Evolutionary conservation across 2,329 filamentous ascomycete species (phyloP).

Genomic region (Arthroderma uncinatum): DNA sequence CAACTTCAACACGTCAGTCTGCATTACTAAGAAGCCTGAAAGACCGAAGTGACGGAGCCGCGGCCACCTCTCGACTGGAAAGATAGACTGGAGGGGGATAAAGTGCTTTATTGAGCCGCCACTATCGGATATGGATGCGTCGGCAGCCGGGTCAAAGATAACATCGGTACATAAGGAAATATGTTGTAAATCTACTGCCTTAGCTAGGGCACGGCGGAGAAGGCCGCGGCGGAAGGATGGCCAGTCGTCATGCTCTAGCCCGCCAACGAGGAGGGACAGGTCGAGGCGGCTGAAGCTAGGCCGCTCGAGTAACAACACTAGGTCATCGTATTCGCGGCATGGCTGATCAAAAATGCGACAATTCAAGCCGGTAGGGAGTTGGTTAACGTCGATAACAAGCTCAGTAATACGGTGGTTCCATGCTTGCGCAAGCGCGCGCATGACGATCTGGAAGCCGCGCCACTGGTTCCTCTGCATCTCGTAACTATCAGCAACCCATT

Average conservation of each 20-base stretch:
- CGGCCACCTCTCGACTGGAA: not conserved
- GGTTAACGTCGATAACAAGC: not conserved
- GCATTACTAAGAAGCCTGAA: not conserved
- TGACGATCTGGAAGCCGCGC: not conserved
- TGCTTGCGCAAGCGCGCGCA: not conserved
- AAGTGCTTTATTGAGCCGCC: not conserved
- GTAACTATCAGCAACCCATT: not conserved
- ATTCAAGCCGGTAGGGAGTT: not conserved
- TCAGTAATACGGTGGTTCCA: not conserved
- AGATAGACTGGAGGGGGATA: not conserved
- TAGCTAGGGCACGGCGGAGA: not conserved
- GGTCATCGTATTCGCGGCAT: not conserved
- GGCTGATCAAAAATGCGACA: not conserved
- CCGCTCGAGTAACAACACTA: not conserved
- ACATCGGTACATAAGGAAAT: not conserved
- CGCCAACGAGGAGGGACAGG: not conserved
- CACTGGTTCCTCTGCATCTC: not conserved
- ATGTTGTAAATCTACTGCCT: not conserved
- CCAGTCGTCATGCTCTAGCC: not conserved
- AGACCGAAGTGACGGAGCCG: not conserved
- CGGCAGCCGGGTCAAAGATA: too few species aligned
- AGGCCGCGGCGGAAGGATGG: not conserved
- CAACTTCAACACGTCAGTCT: not conserved
- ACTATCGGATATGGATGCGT: not conserved
- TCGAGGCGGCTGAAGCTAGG: not conserved